Evolutionary conservation across 495 filamentous ascomycete genomes (phyloP), one percentile per base, ranked within the genome.

Genomic region (Chaetomium tenue): DNA sequence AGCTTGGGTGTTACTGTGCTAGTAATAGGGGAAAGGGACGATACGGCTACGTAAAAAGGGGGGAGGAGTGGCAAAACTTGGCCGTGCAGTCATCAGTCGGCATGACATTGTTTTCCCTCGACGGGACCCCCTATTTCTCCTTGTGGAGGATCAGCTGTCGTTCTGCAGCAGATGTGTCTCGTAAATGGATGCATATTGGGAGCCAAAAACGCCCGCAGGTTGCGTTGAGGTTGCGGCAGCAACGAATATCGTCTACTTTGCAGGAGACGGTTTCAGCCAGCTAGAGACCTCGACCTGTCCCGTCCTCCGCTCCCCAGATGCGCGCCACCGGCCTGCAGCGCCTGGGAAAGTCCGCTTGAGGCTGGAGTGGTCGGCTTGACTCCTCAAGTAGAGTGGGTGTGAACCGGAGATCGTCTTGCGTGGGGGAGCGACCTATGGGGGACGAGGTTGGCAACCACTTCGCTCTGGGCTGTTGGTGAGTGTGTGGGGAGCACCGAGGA

Each of bases 1-100:
- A 40, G 39, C 39, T 11, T 44, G 40, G 40, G 16, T 44, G 40
- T 15, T 44, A 44, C 40, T 44, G 40, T 44, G 33, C 33, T 37
- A 1, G 33, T 9, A 44, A 48, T 8, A 48, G 20, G 46, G 46
- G 46, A 22, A n/a, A 47, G 15, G 23, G 46, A 23, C 20, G 40
- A 44, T 44, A 44, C 40, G 40, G 40, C 16, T 44, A 48, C 23
- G 50, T 26, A 53, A 53, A 53, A 53, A 28, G 26, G 50, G 50
- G 50, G 40, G 50, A 53, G 26, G 50, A 53, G 50, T 53, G 50
- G 50, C 50, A 53, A 53, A 30, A 44, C 16, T 50, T 20, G 22
- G 48, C 12, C 11, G 25, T 22, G 12, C 48, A 15, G 48, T 5
- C 44, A 47, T 47, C 44, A 47, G 44, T 51, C 9, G 23, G 23